phyloP scores from a whole-genome alignment of 495 filamentous ascomycete species.

The Aspergillus ostianus region DNA sequence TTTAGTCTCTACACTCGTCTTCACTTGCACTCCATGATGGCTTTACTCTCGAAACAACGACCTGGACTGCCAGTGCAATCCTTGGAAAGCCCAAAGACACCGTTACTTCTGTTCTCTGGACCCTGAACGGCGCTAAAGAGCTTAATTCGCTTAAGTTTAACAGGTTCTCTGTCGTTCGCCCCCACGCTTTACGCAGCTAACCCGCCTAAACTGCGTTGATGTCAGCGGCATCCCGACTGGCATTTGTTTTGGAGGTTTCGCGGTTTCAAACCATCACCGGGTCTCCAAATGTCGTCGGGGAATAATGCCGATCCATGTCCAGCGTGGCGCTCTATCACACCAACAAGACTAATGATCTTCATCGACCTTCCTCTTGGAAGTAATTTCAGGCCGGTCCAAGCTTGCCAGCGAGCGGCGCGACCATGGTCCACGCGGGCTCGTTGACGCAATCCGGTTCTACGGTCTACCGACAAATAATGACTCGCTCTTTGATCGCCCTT shows the following conservation, averaged over 20 bases:
- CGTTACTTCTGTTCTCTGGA: not conserved
- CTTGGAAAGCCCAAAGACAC: no score
- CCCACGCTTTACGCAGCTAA: not conserved
- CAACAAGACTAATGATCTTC: not conserved
- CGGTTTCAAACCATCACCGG: no score
- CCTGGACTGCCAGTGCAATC: no score
- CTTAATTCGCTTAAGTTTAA: conserved; percentile 1
- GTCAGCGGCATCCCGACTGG: not conserved
- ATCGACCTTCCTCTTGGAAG: not conserved
- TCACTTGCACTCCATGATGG: not conserved
- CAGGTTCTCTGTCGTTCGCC: not conserved
- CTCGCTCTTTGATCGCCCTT: not conserved
- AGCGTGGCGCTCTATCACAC: not conserved
- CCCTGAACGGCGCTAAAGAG: not conserved
- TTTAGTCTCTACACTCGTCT: no score
- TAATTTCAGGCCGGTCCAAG: conserved; percentile 2
- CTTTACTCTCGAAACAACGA: not conserved
- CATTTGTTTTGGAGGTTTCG: no score
- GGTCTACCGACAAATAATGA: not conserved
- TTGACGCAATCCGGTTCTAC: conserved; percentile 18
- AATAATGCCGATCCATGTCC: not conserved
- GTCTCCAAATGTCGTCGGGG: not conserved
- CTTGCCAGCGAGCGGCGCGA: not conserved
- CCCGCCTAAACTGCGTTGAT: not conserved
- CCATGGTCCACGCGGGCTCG: conserved; percentile 13